These are phyloP conservation scores for Raddia distichophylla DNA, from an alignment of 176 grass and related monocot species.

Conservation along the genomic window DNA sequence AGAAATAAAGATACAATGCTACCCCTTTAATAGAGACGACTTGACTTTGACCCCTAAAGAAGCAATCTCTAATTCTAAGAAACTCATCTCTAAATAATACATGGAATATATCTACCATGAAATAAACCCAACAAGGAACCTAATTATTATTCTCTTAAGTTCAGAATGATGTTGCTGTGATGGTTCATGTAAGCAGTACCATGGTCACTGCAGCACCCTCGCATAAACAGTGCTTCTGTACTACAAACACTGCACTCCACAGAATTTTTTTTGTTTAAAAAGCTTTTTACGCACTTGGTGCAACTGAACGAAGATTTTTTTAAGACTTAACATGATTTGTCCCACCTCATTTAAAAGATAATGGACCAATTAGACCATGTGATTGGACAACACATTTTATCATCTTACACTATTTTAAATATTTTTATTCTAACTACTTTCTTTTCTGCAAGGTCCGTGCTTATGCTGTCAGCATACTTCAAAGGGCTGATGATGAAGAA, in stretches of 20 bases:
- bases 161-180: neutral
- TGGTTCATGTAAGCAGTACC: neutral
- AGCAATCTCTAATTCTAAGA: neutral
- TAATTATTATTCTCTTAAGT: neutral
- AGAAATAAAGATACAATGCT: neutral
- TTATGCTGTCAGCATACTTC: constrained; percentile 91
- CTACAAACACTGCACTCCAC: neutral
- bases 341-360: neutral
- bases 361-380: neutral
- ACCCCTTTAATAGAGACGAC: neutral
- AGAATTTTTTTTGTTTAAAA: too few relatives aligned
- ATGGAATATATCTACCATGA: neutral
- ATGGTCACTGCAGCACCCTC: neutral
- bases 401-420: constrained; percentile 17
- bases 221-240: neutral
- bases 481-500: constrained; percentile 98
- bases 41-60: neutral
- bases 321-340: neutral
- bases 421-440: constrained; percentile 13
- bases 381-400: constrained; percentile 3
- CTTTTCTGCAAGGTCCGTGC: constrained; percentile 72
- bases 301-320: neutral
- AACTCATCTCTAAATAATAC: neutral
- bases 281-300: too few relatives aligned
- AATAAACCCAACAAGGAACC: neutral